Evolutionary conservation across 192 early-diverging fungal species (phyloP), one percentile per base, ranked within the genome.

Genomic region (Funneliformis mosseae): DNA sequence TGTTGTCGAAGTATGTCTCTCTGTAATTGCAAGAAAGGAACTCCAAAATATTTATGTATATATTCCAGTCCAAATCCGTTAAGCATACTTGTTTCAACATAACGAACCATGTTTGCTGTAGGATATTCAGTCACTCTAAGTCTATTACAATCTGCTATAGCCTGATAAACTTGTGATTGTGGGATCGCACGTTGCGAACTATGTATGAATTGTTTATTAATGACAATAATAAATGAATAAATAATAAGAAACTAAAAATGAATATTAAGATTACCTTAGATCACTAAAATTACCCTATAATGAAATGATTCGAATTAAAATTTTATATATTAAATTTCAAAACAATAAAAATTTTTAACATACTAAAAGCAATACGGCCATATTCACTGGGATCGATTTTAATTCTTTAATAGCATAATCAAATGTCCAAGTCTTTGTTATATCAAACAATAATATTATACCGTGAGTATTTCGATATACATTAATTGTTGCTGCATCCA

Each of bases 371-470:
- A 91, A 76, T 6, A 88, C 84, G 8, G 90, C 71, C 33, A 90
- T 81, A 41, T 81, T 83, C 1, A 70, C 77, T 25, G 90, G 90
- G 5, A 90, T 83, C 0, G 81, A 72, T 8, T 46, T 72, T 10
- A 91, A 76, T 10, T 87, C 80, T n/a, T 80, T 83, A 27, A 81
- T 74, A 0, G 83, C 87, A 77, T 90, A 91, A 28, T 91, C 88
- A 80, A 90, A 89, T 2, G 90, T 91, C 90, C 90, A 91, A 45
- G 80, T 83, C 71, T 91, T 91, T 16, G 89, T 87, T 23, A 89
- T 74, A 77, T 91, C 90, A 81, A 90, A 91, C 60, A 90, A 23
- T 46, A 90, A 82, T 21, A 91, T 83, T 2, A 87, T 86, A 4
- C 85, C 88, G 27, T 91, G 86, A 3, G 85, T 86, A 73, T 91